Percentiles rank a stretch among this genome's conserved stretches.
Conservation (phyloP, 2,329 filamentous ascomycete genomes). For the Monosporascus sp. region DNA sequence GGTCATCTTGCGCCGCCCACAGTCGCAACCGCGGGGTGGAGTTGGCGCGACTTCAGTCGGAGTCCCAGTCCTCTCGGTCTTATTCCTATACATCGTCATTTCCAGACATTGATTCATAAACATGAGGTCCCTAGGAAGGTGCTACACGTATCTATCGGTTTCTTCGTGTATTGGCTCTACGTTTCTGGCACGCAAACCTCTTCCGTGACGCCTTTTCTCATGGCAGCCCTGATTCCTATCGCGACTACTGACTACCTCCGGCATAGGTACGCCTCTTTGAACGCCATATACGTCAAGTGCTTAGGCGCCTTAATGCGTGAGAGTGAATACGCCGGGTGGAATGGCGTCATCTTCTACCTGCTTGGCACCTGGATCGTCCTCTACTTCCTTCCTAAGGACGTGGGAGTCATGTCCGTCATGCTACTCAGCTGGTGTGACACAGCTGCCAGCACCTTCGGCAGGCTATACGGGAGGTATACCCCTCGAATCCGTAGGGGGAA, state of each 20-base stretch:
- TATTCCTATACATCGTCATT: slow-evolving; percentile 91
- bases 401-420: slow-evolving; percentile 82
- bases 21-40: slow-evolving; percentile 55
- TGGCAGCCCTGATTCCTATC: slow-evolving; percentile 78
- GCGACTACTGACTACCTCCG: slow-evolving; percentile 75
- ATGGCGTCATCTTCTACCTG: slow-evolving; percentile 95
- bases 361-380: slow-evolving; percentile 84
- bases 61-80: slow-evolving; percentile 89
- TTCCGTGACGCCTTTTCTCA: slow-evolving; percentile 77
- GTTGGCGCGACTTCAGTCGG: slow-evolving; percentile 82
- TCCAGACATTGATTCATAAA: slow-evolving; percentile 87
- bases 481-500: slow-evolving; percentile 80
- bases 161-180: slow-evolving; percentile 86
- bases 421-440: slow-evolving; percentile 98
- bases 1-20: slow-evolving; percentile 67
- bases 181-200: slow-evolving; percentile 68
- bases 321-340: slow-evolving; percentile 89
- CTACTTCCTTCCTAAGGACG: slow-evolving; percentile 85
- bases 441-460: slow-evolving; percentile 88
- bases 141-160: slow-evolving; percentile 93
- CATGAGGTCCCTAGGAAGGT: slow-evolving; percentile 94
- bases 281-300: slow-evolving; percentile 77
- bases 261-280: slow-evolving; percentile 75
- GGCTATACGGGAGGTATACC: slow-evolving; percentile 85
- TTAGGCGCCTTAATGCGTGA: slow-evolving; percentile 95